These are phyloP conservation scores for Bryum argenteum DNA, from an alignment of 225 moss, liverwort and hornwort species.

Conservation along the genomic window DNA sequence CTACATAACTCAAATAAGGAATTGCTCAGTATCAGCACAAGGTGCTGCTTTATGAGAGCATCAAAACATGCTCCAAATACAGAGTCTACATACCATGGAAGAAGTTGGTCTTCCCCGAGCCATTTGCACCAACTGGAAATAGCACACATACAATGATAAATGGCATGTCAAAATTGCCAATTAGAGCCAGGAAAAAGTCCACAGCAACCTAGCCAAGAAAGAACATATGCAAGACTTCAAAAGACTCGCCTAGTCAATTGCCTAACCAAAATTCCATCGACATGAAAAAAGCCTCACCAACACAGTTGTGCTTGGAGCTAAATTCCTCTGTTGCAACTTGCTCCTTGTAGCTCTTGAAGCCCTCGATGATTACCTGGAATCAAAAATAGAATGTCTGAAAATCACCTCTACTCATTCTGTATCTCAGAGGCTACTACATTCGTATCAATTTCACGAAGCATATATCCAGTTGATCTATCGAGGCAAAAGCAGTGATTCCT, in stretches of 20 bases:
- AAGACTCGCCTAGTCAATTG: neutral
- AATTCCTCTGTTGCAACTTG: conserved; percentile 91
- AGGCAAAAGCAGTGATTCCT: neutral
- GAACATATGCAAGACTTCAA: neutral
- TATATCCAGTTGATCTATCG: neutral
- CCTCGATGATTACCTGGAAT: conserved; percentile 86
- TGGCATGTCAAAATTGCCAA: neutral
- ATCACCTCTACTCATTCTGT: neutral
- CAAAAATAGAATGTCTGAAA: neutral
- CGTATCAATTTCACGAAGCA: neutral
- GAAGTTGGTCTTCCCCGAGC: conserved; percentile 95
- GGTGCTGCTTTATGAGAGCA: neutral
- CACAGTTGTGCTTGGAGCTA: conserved; percentile 91
- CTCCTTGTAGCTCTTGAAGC: conserved; percentile 97
- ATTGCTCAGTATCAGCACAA: neutral
- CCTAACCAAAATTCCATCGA: neutral
- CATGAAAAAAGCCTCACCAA: conserved; percentile 54
- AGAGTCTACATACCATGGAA: conserved; percentile 66
- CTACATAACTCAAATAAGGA: neutral
- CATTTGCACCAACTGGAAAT: conserved; percentile 88
- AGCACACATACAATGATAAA: neutral
- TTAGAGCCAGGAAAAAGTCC: conserved; percentile 4
- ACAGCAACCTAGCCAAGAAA: conserved; percentile 24
- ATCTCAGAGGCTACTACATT: conserved; percentile 11
- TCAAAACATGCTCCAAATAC: too few species aligned